phyloP scores from a whole-genome alignment of 1,284 basidiomycete species.

The Irpex sp. region DNA sequence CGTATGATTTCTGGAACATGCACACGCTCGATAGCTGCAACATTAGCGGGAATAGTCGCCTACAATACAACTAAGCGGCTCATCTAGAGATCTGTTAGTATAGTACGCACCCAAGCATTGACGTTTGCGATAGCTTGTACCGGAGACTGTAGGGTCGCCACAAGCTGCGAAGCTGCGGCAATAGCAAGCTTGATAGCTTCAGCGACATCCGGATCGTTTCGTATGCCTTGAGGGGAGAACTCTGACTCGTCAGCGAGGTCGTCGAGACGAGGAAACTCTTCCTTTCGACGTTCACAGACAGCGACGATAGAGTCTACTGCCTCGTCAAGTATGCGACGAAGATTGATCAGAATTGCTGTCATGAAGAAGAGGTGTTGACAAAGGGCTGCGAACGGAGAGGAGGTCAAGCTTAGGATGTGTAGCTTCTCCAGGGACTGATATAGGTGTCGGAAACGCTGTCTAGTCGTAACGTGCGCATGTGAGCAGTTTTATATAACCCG shows the following conservation, averaged over 20 bases:
- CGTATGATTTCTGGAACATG: slow-evolving; percentile 33
- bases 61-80: not conserved
- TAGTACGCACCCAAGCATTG: not conserved
- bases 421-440: no score
- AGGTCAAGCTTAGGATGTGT: no score
- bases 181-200: slow-evolving; percentile 2
- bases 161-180: slow-evolving; percentile 8
- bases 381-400: not conserved
- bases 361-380: not conserved
- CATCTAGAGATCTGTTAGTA: not conserved
- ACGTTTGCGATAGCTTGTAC: not conserved
- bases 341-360: slow-evolving; percentile 1
- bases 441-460: no score
- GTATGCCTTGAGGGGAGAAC: slow-evolving; percentile 5
- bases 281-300: not conserved
- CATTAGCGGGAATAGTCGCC: slow-evolving; percentile 10
- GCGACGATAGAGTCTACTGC: slow-evolving; percentile 5
- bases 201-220: slow-evolving; percentile 3
- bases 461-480: no score
- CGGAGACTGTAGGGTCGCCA: slow-evolving; percentile 4
- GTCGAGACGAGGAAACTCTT: slow-evolving; percentile 7
- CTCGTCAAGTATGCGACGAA: slow-evolving; percentile 6
- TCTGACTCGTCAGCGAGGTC: slow-evolving; percentile 2
- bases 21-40: slow-evolving; percentile 2
- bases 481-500: no score